Base-by-base conservation (phyloP, 2,329 filamentous ascomycete genomes). In the Blastomyces silverae region DNA sequence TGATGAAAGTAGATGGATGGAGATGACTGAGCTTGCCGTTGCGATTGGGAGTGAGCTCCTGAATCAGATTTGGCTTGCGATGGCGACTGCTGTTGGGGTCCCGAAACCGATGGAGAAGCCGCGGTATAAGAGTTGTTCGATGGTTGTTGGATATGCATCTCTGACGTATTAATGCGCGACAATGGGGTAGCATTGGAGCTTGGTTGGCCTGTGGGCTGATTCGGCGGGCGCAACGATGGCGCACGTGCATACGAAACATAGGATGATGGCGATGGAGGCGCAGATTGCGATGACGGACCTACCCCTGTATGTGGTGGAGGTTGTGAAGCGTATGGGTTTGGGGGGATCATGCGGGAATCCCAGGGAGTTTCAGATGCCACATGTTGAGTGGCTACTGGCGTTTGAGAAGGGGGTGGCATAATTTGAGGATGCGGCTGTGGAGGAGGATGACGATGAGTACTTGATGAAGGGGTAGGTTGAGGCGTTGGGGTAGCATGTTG, bases 1-100 rank as follows among this genome's bases (percentile, higher is more conserved):
- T 96, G 91, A 73, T 96, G 91, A 75, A 96, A 96, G 76, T 91
- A 94, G 59, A 96, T 89, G 28, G 88, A 89, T 0, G 89, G 87
- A 52, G 89, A 59, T 28, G 56, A 90, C 22, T 86, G 83, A 68
- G 87, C 81, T 56, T 85, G 78, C 58, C 87, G 85, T 69, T 89
- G 69, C 17, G 65, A 84, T 70, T 87, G 61, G 22, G 46, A 17
- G 20, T 34, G 59, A 22, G 59, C 3, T 61, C 25, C 61, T 13
- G 46, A 42, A 53, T 55, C 85, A 66, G 84, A 82, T 57, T 78
- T 74, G 50, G 81, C 77, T 8, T 80, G 77, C 64, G 85, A 83
- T 50, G 79, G 82, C 11, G 52, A 37, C 28, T 57, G 62, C 76
- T 82, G 83, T 71, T 75, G 79, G 28, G 53, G 20, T 11, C 31